A percentile compares a stretch with the other conserved stretches of the same genome.
phyloP scores from a whole-genome alignment of 495 filamentous ascomycete species.

The Bacidia rubella region DNA sequence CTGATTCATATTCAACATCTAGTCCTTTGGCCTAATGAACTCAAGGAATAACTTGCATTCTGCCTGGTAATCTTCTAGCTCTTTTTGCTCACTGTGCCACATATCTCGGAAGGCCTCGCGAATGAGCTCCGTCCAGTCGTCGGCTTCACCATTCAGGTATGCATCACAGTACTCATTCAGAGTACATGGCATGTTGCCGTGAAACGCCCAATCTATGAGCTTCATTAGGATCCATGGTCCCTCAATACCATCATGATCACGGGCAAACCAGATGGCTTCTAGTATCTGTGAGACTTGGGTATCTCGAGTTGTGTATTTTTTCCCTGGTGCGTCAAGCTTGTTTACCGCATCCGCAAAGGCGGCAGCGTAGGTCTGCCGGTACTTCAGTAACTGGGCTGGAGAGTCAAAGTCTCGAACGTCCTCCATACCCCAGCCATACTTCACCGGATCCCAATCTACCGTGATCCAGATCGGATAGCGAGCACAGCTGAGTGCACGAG shows the following conservation, averaged over 20 bases:
- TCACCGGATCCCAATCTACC: constrained; percentile 21
- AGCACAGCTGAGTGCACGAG: constrained; percentile 20
- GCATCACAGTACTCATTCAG: constrained; percentile 2
- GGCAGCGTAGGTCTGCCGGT: constrained; percentile 1
- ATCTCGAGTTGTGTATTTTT: not conserved
- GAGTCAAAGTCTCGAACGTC: not conserved
- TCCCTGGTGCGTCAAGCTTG: not conserved
- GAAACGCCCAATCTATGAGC: constrained; percentile 4
- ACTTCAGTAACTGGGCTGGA: constrained; percentile 1
- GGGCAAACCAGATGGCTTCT: not conserved
- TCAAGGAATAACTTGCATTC: not conserved
- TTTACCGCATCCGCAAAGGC: not conserved
- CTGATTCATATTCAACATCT: no score
- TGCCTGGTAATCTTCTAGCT: not conserved
- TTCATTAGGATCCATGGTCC: constrained; percentile 1
- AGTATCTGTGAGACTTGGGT: constrained; percentile 1
- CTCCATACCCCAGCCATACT: not conserved
- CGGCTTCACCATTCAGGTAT: not conserved
- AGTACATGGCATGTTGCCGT: not conserved
- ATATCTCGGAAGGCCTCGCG: not conserved
- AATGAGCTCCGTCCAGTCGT: not conserved
- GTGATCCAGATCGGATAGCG: constrained; percentile 24
- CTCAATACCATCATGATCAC: not conserved
- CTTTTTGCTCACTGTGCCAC: constrained; percentile 2
- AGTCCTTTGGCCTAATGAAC: not conserved